Evolutionary conservation across 1,284 basidiomycete species (phyloP), one percentile per base, ranked within the genome.

Genomic region (Irpex rosettiformis): DNA sequence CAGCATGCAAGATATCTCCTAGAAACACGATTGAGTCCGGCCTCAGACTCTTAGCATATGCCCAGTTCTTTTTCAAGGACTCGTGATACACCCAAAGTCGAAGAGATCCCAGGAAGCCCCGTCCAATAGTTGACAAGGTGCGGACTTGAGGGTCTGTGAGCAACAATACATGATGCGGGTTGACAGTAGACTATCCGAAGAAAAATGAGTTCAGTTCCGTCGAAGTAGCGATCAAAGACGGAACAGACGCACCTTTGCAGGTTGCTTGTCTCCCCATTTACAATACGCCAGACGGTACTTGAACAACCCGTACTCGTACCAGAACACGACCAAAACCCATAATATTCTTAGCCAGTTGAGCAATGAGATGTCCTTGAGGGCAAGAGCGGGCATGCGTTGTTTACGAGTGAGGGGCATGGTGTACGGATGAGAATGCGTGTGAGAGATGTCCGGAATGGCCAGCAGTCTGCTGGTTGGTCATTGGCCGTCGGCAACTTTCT

Each of bases 121-220:
- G 70, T 49, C 70, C 77, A 69, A 75, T 78, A 51, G 76, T 75
- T 42, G 70, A 73, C 61, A 77, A 69, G 65, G 87, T 83, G 27
- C 85, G 81, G 16, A 94, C 78, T 69, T 94, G 92, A 1, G 91
- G 83, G 68, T 95, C 93, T 3, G 91, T 83, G 21, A 94, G 68
- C 54, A 95, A 77, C 13, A 94, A 77, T 27, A 93, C 75, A 64
- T 88, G 89, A 1, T 77, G 80, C 4, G 80, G 74, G 21, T 21
- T 37, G 8, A 8, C 7, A 27, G 58, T 22, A 13, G 43, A 24
- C 47, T 27, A 25, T 18, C 3, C 29, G 29, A 52, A 24, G 45
- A 16, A 21, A 27, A 7, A 8, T 28, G 40, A 56, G 60, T 64
- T 52, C n/a, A 49, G 8, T 24, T 62, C 62, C 1, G 56, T 48